Evolutionary conservation across 1,284 basidiomycete genomes (phyloP), one percentile per base, ranked within the genome.

Genomic region (Fomitopsis palustris): DNA sequence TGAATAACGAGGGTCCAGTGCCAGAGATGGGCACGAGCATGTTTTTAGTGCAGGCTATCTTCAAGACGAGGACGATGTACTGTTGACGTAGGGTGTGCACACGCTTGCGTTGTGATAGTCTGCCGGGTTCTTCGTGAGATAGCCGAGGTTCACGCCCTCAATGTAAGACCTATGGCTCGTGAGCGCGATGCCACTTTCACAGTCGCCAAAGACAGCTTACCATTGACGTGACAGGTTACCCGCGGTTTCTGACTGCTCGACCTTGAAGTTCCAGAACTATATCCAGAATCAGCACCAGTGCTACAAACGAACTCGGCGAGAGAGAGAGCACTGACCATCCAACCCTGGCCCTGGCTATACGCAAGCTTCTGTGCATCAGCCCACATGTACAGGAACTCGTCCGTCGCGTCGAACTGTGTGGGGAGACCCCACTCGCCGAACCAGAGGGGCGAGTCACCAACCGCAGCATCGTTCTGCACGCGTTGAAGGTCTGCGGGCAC

Each of bases 231-330:
- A 78, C 21, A 78, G 70, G 65, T 81, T 75, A 14, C 79, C 80
- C 0, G 84, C 82, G 42, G 73, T 55, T 1, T 60, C 59, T 1
- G 85, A 86, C 39, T 74, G 78, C 68, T 91, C 90, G 14, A 86
- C 77, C 66, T 87, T 88, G 75, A 90, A 91, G 71, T 83, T 90
- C 89, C 90, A 92, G 74, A 85, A 91, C 86, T 90, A 21, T 41
- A 39, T 41, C 14, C 17, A 21, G 10, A 27, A n/a, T n/a, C n/a
- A n/a, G n/a, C n/a, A n/a, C n/a, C n/a, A n/a, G n/a, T n/a, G n/a
- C n/a, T n/a, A n/a, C n/a, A n/a, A n/a, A n/a, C n/a, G n/a, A n/a
- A n/a, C n/a, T n/a, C n/a, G n/a, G n/a, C n/a, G n/a, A 27, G 1
- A 55, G 23, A 27, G 41, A 21, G 19, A 43, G 12, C 25, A 78